phyloP scores from a whole-genome alignment of 116 monocot species.

The Cymodocea nodosa region DNA sequence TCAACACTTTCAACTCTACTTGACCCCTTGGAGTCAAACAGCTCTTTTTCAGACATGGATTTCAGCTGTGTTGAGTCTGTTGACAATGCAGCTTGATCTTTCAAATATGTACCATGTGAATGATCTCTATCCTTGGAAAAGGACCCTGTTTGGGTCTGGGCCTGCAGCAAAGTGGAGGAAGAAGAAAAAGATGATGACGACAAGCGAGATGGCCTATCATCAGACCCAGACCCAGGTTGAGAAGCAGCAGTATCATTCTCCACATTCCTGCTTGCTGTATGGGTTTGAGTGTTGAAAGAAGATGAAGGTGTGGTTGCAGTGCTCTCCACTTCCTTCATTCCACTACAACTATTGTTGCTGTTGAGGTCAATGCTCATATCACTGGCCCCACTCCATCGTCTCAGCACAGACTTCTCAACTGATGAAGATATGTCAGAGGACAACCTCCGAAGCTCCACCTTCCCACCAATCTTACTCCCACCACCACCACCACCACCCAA shows the following conservation, averaged over 20 bases:
- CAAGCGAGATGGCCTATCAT: conserved; percentile 7
- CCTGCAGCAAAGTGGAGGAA: conserved; percentile 4
- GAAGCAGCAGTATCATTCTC: conserved; percentile 36
- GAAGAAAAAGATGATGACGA: conserved; percentile 12
- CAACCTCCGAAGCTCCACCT: conserved; percentile 57
- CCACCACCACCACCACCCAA: conserved; percentile 16
- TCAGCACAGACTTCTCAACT: conserved; percentile 64
- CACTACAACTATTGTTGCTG: conserved; percentile 25
- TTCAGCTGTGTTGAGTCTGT: neutral
- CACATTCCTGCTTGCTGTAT: conserved; percentile 11
- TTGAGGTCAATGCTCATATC: conserved; percentile 92
- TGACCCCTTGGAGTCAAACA: neutral
- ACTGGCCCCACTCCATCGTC: conserved; percentile 96
- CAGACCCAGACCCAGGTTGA: conserved; percentile 15
- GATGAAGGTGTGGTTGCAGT: conserved; percentile 44
- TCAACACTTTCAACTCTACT: neutral
- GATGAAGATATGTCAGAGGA: conserved; percentile 49
- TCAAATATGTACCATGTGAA: neutral
- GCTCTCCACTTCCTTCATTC: conserved; percentile 37
- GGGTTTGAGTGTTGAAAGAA: conserved; percentile 26
- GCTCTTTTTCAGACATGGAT: conserved; percentile 1
- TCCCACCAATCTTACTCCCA: conserved; percentile 26
- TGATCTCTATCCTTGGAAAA: conserved; percentile 5
- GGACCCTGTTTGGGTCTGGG: conserved; percentile 1
- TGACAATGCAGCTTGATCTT: neutral